These are phyloP conservation scores for Salix udensis DNA, from an alignment of 345 rosid genomes.

Conservation along the genomic window DNA sequence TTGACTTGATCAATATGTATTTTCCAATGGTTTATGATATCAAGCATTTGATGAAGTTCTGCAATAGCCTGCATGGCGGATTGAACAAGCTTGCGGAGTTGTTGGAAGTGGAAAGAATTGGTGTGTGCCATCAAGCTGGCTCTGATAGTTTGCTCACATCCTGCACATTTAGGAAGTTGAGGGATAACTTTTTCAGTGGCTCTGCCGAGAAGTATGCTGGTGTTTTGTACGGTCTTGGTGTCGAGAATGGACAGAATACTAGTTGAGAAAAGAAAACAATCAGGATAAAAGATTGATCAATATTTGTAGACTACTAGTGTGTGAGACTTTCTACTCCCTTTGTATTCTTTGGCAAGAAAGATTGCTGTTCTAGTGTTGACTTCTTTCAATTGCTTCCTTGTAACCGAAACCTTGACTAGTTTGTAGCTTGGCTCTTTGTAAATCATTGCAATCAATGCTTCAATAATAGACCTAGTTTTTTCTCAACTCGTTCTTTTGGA, in stretches of 20 bases:
- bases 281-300: conserved; percentile 30
- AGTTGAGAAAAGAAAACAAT: conserved; percentile 41
- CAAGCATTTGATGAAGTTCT: conserved; percentile 87
- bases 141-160: conserved; percentile 90
- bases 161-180: conserved; percentile 80
- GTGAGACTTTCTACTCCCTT: conserved; percentile 45
- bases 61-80: conserved; percentile 82
- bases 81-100: conserved; percentile 84
- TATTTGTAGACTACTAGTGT: conserved; percentile 61
- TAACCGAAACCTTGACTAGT: conserved; percentile 52
- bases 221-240: conserved; percentile 83
- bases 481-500: neutral
- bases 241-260: conserved; percentile 65
- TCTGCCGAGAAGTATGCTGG: conserved; percentile 71
- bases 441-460: conserved; percentile 63
- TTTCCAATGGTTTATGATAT: conserved; percentile 77
- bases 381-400: conserved; percentile 36
- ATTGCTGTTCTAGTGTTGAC: conserved; percentile 62
- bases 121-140: conserved; percentile 81
- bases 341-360: conserved; percentile 59
- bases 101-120: conserved; percentile 85
- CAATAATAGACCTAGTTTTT: conserved; percentile 43
- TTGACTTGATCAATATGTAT: conserved; percentile 51
- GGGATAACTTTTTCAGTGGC: conserved; percentile 67
- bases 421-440: conserved; percentile 62